A percentile compares a stretch with the other conserved stretches of the same genome.
phyloP scores from a whole-genome alignment of 371 early-diverging fungal species.

The Mucor ambiguus region DNA sequence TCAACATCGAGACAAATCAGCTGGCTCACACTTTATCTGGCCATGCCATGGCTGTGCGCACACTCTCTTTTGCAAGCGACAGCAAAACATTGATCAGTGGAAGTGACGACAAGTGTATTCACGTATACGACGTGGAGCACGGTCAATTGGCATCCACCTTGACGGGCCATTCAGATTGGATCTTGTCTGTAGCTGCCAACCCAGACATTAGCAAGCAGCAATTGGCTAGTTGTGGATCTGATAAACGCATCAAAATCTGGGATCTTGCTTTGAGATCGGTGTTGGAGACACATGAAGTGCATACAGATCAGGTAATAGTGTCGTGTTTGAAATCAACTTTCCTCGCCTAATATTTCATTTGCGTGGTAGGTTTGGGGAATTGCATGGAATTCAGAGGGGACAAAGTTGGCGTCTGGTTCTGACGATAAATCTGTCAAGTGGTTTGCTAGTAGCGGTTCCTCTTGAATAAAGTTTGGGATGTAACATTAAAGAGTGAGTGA shows the following conservation, averaged over 20 bases:
- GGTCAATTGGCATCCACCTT: conserved; percentile 75
- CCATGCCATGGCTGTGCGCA: conserved; percentile 77
- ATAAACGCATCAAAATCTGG: conserved; percentile 84
- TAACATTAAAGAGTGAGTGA: neutral
- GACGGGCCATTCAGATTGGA: conserved; percentile 79
- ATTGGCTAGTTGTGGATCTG: conserved; percentile 74
- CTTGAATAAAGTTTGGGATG: conserved; percentile 12
- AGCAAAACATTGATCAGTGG: conserved; percentile 72
- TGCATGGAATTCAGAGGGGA: conserved; percentile 78
- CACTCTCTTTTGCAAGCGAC: conserved; percentile 75
- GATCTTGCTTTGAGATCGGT: conserved; percentile 73
- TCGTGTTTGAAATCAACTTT: neutral
- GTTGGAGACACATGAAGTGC: conserved; percentile 79
- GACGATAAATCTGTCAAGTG: conserved; percentile 67
- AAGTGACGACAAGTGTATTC: conserved; percentile 81
- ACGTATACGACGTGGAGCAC: conserved; percentile 83
- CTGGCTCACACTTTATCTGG: conserved; percentile 70
- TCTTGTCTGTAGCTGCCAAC: conserved; percentile 68
- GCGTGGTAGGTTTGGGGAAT: conserved; percentile 69
- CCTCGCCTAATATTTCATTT: conserved; percentile 9
- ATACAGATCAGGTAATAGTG: conserved; percentile 66
- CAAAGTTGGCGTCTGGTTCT: conserved; percentile 73
- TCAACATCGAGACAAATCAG: conserved; percentile 71
- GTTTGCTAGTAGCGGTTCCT: conserved; percentile 55
- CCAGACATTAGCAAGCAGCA: conserved; percentile 71